Evolutionary conservation across 2,329 filamentous ascomycete genomes (phyloP).

Genomic region (Ceratocystis papillata): DNA sequence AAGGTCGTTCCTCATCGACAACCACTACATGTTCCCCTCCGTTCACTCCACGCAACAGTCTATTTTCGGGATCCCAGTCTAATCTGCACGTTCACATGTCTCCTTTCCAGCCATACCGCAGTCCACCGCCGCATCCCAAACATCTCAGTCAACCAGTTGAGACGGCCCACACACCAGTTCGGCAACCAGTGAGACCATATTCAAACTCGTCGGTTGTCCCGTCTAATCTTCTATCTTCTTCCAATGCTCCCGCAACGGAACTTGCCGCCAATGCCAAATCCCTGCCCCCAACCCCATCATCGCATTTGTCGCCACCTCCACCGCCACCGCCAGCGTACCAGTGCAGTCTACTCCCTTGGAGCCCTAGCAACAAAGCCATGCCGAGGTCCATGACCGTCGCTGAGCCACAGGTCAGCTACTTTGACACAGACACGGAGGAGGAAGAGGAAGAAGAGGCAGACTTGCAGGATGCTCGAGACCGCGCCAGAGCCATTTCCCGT

Average conservation of each 20-base stretch:
- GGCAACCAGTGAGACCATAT: constrained; percentile 11
- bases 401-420: constrained; percentile 19
- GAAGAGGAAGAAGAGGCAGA: constrained; percentile 16
- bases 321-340: constrained; percentile 14
- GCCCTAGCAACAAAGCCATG: not conserved
- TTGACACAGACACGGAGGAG: constrained; percentile 17
- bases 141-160: constrained; percentile 20
- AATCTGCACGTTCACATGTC: constrained; percentile 15
- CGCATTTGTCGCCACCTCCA: not conserved
- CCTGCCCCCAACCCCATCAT: not conserved
- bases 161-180: not conserved
- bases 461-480: not conserved
- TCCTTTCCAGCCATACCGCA: constrained; percentile 16
- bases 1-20: not conserved
- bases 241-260: not conserved
- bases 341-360: constrained; percentile 13
- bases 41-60: constrained; percentile 9
- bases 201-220: constrained; percentile 11
- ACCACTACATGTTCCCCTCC: not conserved
- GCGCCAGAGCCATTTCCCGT: constrained; percentile 17
- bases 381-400: not conserved
- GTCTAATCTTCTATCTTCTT: not conserved
- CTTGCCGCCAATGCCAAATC: not conserved
- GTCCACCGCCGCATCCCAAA: constrained; percentile 13
- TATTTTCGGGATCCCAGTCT: constrained; percentile 13